Conservation (phyloP, 192 early-diverging fungal species). For the Backusella psychrophila region DNA sequence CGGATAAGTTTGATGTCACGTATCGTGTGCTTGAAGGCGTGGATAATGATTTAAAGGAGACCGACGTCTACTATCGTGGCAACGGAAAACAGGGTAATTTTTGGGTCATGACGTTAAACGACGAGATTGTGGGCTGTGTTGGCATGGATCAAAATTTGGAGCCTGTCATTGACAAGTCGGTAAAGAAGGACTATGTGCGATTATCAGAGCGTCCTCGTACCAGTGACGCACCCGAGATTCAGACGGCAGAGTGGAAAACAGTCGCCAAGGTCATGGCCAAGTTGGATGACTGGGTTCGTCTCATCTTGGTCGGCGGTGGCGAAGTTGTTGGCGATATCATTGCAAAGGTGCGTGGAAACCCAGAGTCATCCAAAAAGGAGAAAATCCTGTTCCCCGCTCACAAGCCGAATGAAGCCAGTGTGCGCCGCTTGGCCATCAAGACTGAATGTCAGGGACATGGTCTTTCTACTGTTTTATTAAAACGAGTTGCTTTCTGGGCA, state of each 20-base stretch:
- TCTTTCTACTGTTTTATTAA: constrained; percentile 35
- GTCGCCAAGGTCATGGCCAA: constrained; percentile 11
- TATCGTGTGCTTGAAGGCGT: constrained; percentile 25
- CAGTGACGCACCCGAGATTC: background rate
- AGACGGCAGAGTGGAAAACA: constrained; percentile 14
- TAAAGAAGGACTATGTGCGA: background rate
- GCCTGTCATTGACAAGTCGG: background rate
- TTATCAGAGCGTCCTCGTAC: background rate
- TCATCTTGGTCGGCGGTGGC: background rate
- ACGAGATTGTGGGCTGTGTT: constrained; percentile 29
- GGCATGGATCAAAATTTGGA: constrained; percentile 25
- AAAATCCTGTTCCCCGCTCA: constrained; percentile 21
- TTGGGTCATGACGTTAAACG: constrained; percentile 39
- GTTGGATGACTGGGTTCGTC: constrained; percentile 25
- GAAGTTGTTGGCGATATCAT: constrained; percentile 6
- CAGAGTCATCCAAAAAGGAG: background rate
- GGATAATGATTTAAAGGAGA: constrained; percentile 33
- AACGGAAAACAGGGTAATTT: constrained; percentile 19
- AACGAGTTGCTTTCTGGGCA: constrained; percentile 35
- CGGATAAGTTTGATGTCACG: constrained; percentile 31
- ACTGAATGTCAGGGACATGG: constrained; percentile 37
- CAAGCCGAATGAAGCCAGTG: constrained; percentile 31
- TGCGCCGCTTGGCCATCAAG: constrained; percentile 35
- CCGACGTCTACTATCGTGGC: constrained; percentile 29
- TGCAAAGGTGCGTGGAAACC: background rate